Base-by-base conservation (phyloP, 305 asterid species). In the Fraxinus paxiana region DNA sequence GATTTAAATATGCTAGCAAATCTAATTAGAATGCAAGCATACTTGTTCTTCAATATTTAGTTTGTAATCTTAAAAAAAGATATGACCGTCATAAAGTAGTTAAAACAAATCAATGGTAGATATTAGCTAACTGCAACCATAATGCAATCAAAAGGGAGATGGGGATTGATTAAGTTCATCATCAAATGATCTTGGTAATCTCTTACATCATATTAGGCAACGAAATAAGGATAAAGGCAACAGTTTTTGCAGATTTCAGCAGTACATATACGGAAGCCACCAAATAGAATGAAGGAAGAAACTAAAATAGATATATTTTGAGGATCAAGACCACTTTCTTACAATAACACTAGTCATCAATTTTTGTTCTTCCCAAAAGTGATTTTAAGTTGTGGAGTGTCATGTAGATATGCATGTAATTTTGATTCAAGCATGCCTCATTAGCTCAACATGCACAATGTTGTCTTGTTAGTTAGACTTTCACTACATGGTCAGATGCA, bases 21-120 rank as follows among this genome's bases (percentile, higher is more conserved):
- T 65, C 15, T 24, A 17, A 63, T 24, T 15, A 10, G 69, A 1
- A 51, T 0, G 22, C 22, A 48, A 79, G 34, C 22, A 77, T 35
- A 48, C 70, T 28, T 6, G 6, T 61, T 26, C 59, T n/a, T 22
- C 26, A 18, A 78, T 26, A 51, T 48, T 1, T 10, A 41, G 67
- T 18, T 56, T 74, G 61, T 35, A 20, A 77, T 20, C 38, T 80
- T 77, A 63, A 77, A 67, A 22, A 77, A 51, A 69, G 17, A 67
- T 77, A 76, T 35, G 20, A n/a, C 72, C 72, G 3, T 59, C 26
- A 24, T 63, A 24, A 7, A 22, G 72, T 63, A 63, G 69, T 59
- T 20, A 46, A 63, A 63, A 26, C 33, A 59, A 59, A 59, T 26
- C 72, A 10, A 63, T 63, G 34, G 12, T 20, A 24, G 34, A 63